Base-by-base conservation (phyloP, 2,329 filamentous ascomycete species). In the Pleomassaria siparia region DNA sequence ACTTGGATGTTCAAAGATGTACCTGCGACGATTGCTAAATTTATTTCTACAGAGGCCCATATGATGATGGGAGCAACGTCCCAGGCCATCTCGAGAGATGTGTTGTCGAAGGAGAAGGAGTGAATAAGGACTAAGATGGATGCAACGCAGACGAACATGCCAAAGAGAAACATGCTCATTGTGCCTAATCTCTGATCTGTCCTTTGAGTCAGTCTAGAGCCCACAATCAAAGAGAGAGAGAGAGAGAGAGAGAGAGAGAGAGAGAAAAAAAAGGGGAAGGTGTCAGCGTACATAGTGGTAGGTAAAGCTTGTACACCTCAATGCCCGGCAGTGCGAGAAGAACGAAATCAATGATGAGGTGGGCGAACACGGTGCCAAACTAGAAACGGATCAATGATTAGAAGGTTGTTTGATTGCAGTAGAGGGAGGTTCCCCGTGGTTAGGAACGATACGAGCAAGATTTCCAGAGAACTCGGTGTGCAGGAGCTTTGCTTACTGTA, bases 161-260 rank as follows among this genome's bases (percentile, higher is more conserved):
- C 53, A 32, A 50, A 56, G 16, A 50, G 33, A 53, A 88, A 80
- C 40, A 66, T 63, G 15, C 84, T 83, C 83, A 87, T 87, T n/a
- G 54, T 46, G 7, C 43, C 53, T 1, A 50, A 12, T 7, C 40
- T 41, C 25, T 55, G 50, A 9, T 37, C 35, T 33, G 26, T 2
- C 18, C 12, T 21, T 13, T 7, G 20, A 9, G n/a, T 37, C 4
- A 22, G 16, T 41, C 26, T 15, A 15, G 21, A n/a, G 11, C n/a
- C n/a, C n/a, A n/a, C n/a, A n/a, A n/a, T n/a, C n/a, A 28, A 26
- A 25, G 8, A 25, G 12, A 4, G 32, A 36, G 5, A n/a, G 9
- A 5, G 9, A 5, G 13, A 18, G n/a, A 18, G 18, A 16, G 11
- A 28, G 16, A 25, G 8, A 25, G 12, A 4, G 32, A 36, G 5